These are phyloP conservation scores for Aegilops longissima DNA, from an alignment of 176 grass and related monocot species.

Conservation along the genomic window DNA sequence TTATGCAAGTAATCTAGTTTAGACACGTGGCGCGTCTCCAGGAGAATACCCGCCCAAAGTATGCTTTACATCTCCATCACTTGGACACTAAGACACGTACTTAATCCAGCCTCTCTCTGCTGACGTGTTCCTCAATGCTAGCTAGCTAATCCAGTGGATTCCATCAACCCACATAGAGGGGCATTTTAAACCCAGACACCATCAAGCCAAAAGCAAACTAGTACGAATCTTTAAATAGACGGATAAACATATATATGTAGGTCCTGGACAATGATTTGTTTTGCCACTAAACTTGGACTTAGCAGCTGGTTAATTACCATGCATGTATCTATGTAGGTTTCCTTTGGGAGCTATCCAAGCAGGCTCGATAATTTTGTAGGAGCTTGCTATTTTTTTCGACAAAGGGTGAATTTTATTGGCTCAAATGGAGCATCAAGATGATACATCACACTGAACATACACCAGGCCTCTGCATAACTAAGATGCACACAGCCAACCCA, in stretches of 20 bases:
- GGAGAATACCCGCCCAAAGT: background rate
- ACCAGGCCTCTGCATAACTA: no score
- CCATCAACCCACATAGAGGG: conserved; percentile 12
- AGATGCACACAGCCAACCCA: no score
- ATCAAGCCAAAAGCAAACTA: conserved; percentile 35
- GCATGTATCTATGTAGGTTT: background rate
- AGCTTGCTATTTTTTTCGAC: background rate
- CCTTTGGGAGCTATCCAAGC: background rate
- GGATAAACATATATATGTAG: background rate
- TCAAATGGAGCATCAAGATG: no score
- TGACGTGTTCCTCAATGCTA: conserved; percentile 36
- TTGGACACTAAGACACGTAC: conserved; percentile 37
- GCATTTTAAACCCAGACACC: conserved; percentile 1
- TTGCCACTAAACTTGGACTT: conserved; percentile 5
- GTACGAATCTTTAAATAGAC: background rate
- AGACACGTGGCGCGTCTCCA: conserved; percentile 33
- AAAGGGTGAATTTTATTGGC: no score
- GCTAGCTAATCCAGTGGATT: conserved; percentile 20
- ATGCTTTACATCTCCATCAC: conserved; percentile 41
- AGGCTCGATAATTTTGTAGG: background rate
- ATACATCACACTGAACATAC: no score
- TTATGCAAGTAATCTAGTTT: conserved; percentile 9
- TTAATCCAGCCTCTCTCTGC: conserved; percentile 36
- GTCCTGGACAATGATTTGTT: background rate
- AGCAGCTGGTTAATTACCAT: background rate